Evolutionary conservation across 2,329 filamentous ascomycete species (phyloP).

Genomic region (Emericellopsis cladophorae): DNA sequence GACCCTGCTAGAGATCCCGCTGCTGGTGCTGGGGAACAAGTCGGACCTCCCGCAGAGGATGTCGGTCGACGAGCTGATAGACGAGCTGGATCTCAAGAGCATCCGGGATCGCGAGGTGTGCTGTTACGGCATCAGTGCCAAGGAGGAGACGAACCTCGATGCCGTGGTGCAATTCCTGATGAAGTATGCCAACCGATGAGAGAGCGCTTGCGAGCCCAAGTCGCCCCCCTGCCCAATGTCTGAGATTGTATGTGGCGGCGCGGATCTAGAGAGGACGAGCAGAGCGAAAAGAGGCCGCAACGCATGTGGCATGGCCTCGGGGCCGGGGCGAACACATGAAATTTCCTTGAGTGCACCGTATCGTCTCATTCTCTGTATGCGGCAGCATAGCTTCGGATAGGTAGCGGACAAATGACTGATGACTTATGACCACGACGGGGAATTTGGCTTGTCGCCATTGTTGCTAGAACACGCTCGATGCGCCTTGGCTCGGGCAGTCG

Average conservation of each 20-base stretch:
- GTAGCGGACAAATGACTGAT: background rate
- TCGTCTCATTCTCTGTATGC: too few relatives aligned
- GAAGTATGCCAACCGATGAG: constrained; percentile 67
- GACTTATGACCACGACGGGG: too few relatives aligned
- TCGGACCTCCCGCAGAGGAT: constrained; percentile 86
- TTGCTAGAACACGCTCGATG: too few relatives aligned
- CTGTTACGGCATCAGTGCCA: constrained; percentile 97
- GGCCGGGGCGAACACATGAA: background rate
- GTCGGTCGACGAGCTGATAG: constrained; percentile 90
- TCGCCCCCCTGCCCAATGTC: background rate
- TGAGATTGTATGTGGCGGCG: background rate
- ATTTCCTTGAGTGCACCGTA: background rate
- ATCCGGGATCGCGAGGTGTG: constrained; percentile 90
- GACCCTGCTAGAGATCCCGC: constrained; percentile 75
- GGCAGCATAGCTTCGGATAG: too few relatives aligned
- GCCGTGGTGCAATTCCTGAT: constrained; percentile 95
- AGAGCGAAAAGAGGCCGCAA: constrained; percentile 3
- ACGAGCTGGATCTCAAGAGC: constrained; percentile 76
- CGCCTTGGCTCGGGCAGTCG: too few relatives aligned
- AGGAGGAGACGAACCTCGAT: constrained; percentile 97
- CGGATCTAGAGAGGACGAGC: background rate
- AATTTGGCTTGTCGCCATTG: too few relatives aligned
- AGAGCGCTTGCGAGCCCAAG: too few relatives aligned
- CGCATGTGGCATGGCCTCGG: constrained; percentile 3
- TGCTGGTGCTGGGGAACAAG: constrained; percentile 94